Conservation (phyloP, 805 yeast species). For the Metschnikowia similis region DNA sequence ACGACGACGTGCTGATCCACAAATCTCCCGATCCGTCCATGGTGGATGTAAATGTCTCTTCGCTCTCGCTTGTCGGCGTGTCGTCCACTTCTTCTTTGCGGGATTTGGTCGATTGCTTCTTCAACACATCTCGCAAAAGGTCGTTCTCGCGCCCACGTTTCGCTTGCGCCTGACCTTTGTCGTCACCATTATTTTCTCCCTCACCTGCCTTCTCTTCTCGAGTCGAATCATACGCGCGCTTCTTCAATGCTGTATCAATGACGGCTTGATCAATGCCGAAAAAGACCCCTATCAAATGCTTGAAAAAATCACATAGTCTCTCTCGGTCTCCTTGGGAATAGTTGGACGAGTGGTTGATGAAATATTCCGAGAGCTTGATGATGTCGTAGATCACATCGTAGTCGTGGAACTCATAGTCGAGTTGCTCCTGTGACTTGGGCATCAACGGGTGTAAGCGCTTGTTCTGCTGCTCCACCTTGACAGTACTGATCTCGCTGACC, state of each 20-base stretch:
- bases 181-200: conserved; percentile 14
- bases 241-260: conserved; percentile 38
- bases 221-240: conserved; percentile 18
- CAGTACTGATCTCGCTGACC: conserved; percentile 86
- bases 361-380: conserved; percentile 59
- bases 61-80: conserved; percentile 30
- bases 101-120: conserved; percentile 41
- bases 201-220: conserved; percentile 16
- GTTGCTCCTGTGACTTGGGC: conserved; percentile 76
- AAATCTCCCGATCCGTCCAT: conserved; percentile 37
- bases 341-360: conserved; percentile 61
- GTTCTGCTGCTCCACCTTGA: conserved; percentile 85
- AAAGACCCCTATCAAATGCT: conserved; percentile 65
- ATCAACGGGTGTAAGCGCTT: conserved; percentile 82
- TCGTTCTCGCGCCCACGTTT: conserved; percentile 54
- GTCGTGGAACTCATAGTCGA: conserved; percentile 63
- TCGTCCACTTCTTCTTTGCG: conserved; percentile 34
- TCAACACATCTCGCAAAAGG: conserved; percentile 56
- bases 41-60: conserved; percentile 27
- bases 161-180: conserved; percentile 8
- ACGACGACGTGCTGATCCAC: conserved; percentile 39
- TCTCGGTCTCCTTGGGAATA: conserved; percentile 82
- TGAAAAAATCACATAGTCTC: conserved; percentile 64
- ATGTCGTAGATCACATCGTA: conserved; percentile 70
- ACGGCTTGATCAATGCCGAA: conserved; percentile 55